A percentile compares a stretch with the other conserved stretches of the same genome.
These are phyloP conservation scores for Yarrowia sp. DNA, from an alignment of 805 yeast genomes.

Conservation along the genomic window DNA sequence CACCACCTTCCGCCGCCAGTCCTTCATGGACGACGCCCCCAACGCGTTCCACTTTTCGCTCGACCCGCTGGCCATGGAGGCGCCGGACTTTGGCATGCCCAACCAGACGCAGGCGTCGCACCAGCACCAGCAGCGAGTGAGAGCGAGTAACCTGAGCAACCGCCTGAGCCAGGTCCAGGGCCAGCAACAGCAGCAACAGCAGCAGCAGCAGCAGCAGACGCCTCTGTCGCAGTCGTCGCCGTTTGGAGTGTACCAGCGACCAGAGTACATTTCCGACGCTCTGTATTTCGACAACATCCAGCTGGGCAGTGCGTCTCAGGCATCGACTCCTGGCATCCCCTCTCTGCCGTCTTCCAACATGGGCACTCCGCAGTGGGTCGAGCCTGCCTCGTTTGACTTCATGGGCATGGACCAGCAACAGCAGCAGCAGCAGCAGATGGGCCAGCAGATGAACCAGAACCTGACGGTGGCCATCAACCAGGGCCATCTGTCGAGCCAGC, in stretches of 20 bases:
- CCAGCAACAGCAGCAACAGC: neutral
- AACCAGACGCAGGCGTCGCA: slow-evolving; percentile 31
- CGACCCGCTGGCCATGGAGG: slow-evolving; percentile 60
- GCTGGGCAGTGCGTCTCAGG: slow-evolving; percentile 10
- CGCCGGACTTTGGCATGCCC: slow-evolving; percentile 48
- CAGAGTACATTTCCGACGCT: slow-evolving; percentile 19
- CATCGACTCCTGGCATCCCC: slow-evolving; percentile 8
- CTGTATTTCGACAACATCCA: slow-evolving; percentile 13
- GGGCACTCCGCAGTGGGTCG: slow-evolving; percentile 33
- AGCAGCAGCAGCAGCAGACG: slow-evolving; percentile 3
- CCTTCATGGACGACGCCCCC: slow-evolving; percentile 40
- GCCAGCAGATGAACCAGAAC: slow-evolving; percentile 6
- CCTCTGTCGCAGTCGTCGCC: slow-evolving; percentile 8
- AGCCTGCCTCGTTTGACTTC: slow-evolving; percentile 18
- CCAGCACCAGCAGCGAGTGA: slow-evolving; percentile 17
- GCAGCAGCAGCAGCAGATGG: neutral
- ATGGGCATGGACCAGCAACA: neutral
- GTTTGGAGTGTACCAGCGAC: slow-evolving; percentile 24
- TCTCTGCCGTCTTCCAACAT: slow-evolving; percentile 13
- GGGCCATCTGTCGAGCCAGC: neutral
- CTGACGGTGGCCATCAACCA: slow-evolving; percentile 23
- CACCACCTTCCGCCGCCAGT: slow-evolving; percentile 23
- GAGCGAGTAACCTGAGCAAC: neutral
- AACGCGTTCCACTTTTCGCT: slow-evolving; percentile 52
- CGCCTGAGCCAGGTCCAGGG: neutral